Base-by-base conservation (phyloP, 2,329 filamentous ascomycete species). In the Penicillium sumatraense region DNA sequence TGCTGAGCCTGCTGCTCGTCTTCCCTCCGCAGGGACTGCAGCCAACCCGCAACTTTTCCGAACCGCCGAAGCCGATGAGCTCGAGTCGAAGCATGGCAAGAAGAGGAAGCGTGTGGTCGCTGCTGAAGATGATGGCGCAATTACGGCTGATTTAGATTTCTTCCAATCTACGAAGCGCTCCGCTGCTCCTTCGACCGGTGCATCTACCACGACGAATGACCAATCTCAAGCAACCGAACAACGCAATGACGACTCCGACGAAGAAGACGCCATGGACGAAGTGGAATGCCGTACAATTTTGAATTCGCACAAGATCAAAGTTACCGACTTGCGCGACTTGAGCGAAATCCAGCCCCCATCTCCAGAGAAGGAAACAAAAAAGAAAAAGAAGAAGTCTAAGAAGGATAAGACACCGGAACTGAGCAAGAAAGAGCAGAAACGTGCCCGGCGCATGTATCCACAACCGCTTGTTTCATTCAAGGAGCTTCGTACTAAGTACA, bases 291-390 rank as follows among this genome's bases (percentile, higher is more conserved):
- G 88, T 64, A 85, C 87, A 56, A 80, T 93, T 10, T 76, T 96
- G 58, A 87, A 87, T 58, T 88, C 86, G 53, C 91, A 96, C 74
- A 89, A 92, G 60, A 80, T 97, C 61, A 96, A 96, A 73, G 83
- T 96, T 35, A 90, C 89, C 0, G 79, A 96, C 46, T 77, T 96
- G n/a, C 85, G 84, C 21, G 81, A 80, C 38, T 66, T 78, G 36
- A 75, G 74, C 41, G 70, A 68, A 20, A 71, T 71, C 42, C 68
- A 66, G 45, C 60, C 58, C 9, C 64, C 62, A 51, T 61, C 41
- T 14, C 46, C 60, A 52, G 54, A 62, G 51, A 68, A 75, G 41
- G 76, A 72, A 66, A 78, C 74, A 11, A 70, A 73, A 72, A 75
- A 71, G 62, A 86, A 84, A 64, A 84, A 83, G 69, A 79, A 80